These are phyloP conservation scores for Plasmodium billcollinsi DNA, from an alignment of 169 alveolate genomes.

Conservation along the genomic window DNA sequence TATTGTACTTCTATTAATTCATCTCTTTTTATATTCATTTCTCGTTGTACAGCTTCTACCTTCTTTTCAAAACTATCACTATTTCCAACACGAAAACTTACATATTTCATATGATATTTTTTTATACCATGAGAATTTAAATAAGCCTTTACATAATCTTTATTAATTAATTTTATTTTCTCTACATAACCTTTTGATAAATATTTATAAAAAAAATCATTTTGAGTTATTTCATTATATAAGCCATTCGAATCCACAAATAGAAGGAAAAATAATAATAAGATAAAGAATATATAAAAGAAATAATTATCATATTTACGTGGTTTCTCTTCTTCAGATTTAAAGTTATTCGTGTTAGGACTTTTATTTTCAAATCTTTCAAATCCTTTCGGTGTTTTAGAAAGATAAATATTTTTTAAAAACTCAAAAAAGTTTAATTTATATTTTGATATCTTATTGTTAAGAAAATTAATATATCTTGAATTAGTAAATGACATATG, in stretches of 20 bases:
- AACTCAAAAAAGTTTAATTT: background rate
- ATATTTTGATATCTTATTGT: background rate
- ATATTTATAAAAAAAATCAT: constrained; percentile 87
- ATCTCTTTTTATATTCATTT: constrained; percentile 86
- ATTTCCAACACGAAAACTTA: constrained; percentile 85
- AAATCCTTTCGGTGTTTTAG: constrained; percentile 80
- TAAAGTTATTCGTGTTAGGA: constrained; percentile 6
- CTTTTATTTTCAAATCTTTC: constrained; percentile 76
- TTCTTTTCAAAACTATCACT: constrained; percentile 85
- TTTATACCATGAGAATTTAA: constrained; percentile 71
- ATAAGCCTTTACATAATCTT: constrained; percentile 83
- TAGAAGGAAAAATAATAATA: constrained; percentile 76
- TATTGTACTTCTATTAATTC: constrained; percentile 88
- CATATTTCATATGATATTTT: constrained; percentile 65
- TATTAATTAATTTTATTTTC: constrained; percentile 85
- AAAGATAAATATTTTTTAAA: constrained; percentile 15
- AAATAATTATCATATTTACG: constrained; percentile 77
- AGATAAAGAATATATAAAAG: constrained; percentile 70
- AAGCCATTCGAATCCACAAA: constrained; percentile 78
- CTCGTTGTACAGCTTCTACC: constrained; percentile 83
- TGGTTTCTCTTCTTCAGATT: constrained; percentile 32
- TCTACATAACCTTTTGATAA: constrained; percentile 88
- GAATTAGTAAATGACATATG: background rate
- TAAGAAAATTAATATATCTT: background rate
- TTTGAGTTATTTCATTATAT: constrained; percentile 88